Evolutionary conservation across 768 basidiomycete genomes (phyloP).

Genomic region (Pleurotus pulmonarius): DNA sequence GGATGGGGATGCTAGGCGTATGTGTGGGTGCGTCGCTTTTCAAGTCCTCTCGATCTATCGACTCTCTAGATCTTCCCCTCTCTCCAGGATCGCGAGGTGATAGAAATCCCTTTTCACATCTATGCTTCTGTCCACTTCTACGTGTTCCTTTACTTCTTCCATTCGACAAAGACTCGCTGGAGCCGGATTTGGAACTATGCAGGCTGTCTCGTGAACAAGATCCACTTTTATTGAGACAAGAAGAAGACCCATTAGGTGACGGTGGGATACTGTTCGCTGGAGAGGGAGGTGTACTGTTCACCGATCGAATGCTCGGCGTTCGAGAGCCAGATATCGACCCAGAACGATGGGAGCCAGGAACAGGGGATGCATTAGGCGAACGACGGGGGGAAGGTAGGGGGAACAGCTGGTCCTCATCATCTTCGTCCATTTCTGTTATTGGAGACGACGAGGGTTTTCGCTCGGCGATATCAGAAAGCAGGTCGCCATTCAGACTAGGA

Average conservation of each 20-base stretch:
- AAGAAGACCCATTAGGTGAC: constrained; percentile 27
- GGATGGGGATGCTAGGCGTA: background rate
- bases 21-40: background rate
- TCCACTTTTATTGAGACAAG: constrained; percentile 15
- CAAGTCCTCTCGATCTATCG: background rate
- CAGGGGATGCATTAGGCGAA: constrained; percentile 37
- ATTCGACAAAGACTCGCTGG: constrained; percentile 11
- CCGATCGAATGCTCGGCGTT: constrained; percentile 8
- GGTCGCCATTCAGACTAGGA: background rate
- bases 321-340: constrained; percentile 7
- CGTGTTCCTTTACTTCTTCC: background rate
- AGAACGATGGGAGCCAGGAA: constrained; percentile 31
- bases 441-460: constrained; percentile 28
- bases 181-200: background rate
- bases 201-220: constrained; percentile 18
- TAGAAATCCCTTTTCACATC: constrained; percentile 13
- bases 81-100: constrained; percentile 4
- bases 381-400: constrained; percentile 58
- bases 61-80: background rate
- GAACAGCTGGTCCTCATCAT: constrained; percentile 54
- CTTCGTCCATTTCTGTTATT: constrained; percentile 37
- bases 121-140: constrained; percentile 5
- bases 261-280: constrained; percentile 9
- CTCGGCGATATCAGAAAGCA: background rate
- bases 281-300: constrained; percentile 9